phyloP scores from a whole-genome alignment of 2,329 filamentous ascomycete genomes.

The Alternaria viburni region DNA sequence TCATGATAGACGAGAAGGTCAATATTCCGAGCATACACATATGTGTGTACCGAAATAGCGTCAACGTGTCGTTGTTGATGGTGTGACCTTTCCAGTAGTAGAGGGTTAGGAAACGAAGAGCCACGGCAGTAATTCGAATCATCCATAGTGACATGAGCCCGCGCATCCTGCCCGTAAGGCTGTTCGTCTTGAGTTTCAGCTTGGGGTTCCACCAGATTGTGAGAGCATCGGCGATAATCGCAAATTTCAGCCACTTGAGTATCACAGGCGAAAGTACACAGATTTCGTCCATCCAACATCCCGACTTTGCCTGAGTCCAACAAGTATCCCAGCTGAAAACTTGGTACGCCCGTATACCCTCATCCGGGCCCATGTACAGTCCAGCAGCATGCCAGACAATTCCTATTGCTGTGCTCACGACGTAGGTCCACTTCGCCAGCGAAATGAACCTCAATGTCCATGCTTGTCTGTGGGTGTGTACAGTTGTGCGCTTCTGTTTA shows the following conservation, averaged over 20 bases:
- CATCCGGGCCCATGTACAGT: slow-evolving; percentile 23
- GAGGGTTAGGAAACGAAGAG: slow-evolving; percentile 58
- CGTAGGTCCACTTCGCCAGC: slow-evolving; percentile 51
- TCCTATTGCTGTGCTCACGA: slow-evolving; percentile 46
- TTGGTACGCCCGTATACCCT: slow-evolving; percentile 5
- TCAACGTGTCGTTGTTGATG: slow-evolving; percentile 28
- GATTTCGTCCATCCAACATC: slow-evolving; percentile 23
- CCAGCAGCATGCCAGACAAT: slow-evolving; percentile 46
- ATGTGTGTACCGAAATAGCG: slow-evolving; percentile 59
- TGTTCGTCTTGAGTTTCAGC: slow-evolving; percentile 67
- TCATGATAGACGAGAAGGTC: slow-evolving; percentile 29
- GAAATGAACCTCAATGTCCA: slow-evolving; percentile 55
- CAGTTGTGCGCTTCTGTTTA: slow-evolving; percentile 31
- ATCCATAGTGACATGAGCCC: slow-evolving; percentile 71
- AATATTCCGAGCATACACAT: slow-evolving; percentile 56
- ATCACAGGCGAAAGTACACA: slow-evolving; percentile 37
- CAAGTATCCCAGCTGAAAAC: slow-evolving; percentile 26
- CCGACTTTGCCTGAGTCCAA: slow-evolving; percentile 25
- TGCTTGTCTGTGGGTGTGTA: slow-evolving; percentile 46
- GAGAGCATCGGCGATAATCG: slow-evolving; percentile 58
- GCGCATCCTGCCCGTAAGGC: slow-evolving; percentile 58
- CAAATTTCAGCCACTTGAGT: slow-evolving; percentile 23
- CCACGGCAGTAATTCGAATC: slow-evolving; percentile 66
- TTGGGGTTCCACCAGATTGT: slow-evolving; percentile 74
- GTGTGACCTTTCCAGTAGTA: slow-evolving; percentile 35